These are phyloP conservation scores for Ascochyta clinopodiicola DNA, from an alignment of 2,329 filamentous ascomycete genomes.

Conservation along the genomic window DNA sequence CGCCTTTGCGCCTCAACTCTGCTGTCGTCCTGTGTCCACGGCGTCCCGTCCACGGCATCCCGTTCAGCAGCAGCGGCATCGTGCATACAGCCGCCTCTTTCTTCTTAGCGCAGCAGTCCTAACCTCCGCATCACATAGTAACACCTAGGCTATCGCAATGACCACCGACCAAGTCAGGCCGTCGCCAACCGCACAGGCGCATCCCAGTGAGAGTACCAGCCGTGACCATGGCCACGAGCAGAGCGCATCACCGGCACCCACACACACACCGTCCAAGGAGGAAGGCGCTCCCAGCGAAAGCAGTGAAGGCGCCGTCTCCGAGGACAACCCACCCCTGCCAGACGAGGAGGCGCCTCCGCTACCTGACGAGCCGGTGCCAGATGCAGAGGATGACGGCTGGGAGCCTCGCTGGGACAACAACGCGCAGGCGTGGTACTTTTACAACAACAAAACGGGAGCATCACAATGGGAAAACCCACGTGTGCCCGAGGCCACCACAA, in stretches of 20 bases:
- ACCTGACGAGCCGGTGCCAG: slow-evolving; percentile 58
- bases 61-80: slow-evolving; percentile 18
- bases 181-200: slow-evolving; percentile 19
- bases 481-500: slow-evolving; percentile 58
- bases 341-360: slow-evolving; percentile 46
- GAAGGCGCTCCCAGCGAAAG: slow-evolving; percentile 13
- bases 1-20: slow-evolving; percentile 10
- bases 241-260: slow-evolving; percentile 15
- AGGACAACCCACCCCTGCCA: slow-evolving; percentile 32
- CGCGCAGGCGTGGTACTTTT: slow-evolving; percentile 78
- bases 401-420: slow-evolving; percentile 76
- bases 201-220: slow-evolving; percentile 14
- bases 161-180: slow-evolving; percentile 21
- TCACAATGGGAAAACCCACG: slow-evolving; percentile 86
- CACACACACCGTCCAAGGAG: slow-evolving; percentile 6
- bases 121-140: slow-evolving; percentile 24
- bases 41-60: slow-evolving; percentile 12
- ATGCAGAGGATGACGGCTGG: slow-evolving; percentile 72
- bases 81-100: slow-evolving; percentile 24
- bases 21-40: slow-evolving; percentile 6
- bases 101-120: slow-evolving; percentile 23
- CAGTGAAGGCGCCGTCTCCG: slow-evolving; percentile 16
- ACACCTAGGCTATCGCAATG: slow-evolving; percentile 22
- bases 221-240: slow-evolving; percentile 13
- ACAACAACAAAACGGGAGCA: slow-evolving; percentile 78